These are phyloP conservation scores for Petunia axillaris DNA, from an alignment of 257 asterid species.

Conservation along the genomic window DNA sequence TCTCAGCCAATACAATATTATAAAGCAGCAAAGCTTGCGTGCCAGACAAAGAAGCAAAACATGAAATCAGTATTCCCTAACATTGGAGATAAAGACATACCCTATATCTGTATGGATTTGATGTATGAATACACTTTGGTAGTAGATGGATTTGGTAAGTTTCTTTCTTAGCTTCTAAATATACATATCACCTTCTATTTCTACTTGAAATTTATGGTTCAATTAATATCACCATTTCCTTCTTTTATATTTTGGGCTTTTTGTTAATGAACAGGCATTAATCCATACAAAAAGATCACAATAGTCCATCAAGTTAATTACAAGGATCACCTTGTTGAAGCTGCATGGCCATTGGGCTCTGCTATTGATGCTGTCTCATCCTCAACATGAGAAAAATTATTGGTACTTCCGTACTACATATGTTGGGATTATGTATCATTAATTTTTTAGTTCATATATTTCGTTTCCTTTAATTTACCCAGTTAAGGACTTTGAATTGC, in stretches of 20 bases:
- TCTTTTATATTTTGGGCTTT: too few species aligned
- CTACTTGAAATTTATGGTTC: not conserved
- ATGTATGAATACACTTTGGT: constrained; percentile 38
- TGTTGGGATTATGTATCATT: not conserved
- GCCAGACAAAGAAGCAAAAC: constrained; percentile 23
- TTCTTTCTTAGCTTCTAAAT: not conserved
- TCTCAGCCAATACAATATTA: constrained; percentile 27
- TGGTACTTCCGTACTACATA: not conserved
- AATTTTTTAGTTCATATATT: not conserved
- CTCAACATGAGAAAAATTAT: not conserved
- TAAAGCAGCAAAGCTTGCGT: constrained; percentile 38
- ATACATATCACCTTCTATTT: not conserved
- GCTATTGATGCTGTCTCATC: constrained; percentile 79
- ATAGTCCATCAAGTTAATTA: constrained; percentile 61
- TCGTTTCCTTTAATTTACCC: not conserved
- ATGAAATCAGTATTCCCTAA: constrained; percentile 28
- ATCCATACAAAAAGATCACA: constrained; percentile 62
- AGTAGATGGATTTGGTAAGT: constrained; percentile 47
- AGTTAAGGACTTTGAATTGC: not conserved
- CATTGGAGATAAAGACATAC: constrained; percentile 12
- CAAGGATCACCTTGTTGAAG: constrained; percentile 61
- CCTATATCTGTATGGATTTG: constrained; percentile 44
- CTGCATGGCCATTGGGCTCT: constrained; percentile 91
- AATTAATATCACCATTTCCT: not conserved
- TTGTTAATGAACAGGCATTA: constrained; percentile 51